phyloP scores from a whole-genome alignment of 495 filamentous ascomycete species.

The Daldinia loculata region DNA sequence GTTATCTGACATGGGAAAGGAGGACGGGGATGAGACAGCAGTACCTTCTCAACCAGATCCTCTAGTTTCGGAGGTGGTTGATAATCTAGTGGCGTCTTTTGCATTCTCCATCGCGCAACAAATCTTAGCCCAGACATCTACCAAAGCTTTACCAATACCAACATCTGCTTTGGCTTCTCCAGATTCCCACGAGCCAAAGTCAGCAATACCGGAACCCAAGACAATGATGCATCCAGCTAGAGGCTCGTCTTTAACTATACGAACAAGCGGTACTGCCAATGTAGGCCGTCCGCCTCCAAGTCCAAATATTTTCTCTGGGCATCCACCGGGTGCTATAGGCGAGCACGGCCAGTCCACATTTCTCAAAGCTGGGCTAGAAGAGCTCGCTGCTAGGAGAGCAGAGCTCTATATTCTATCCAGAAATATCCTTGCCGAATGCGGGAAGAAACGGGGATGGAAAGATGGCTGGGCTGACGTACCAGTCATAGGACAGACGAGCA shows the following conservation, averaged over 20 bases:
- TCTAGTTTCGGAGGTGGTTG: constrained; percentile 64
- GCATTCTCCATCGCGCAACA: constrained; percentile 81
- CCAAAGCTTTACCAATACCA: constrained; percentile 71
- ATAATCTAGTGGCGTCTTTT: constrained; percentile 87
- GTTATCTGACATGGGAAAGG: constrained; percentile 43
- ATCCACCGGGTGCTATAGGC: constrained; percentile 37
- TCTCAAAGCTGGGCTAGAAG: constrained; percentile 75
- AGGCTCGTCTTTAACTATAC: constrained; percentile 59
- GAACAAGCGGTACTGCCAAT: constrained; percentile 29
- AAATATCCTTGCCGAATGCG: constrained; percentile 78
- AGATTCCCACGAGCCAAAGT: constrained; percentile 59
- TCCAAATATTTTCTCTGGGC: constrained; percentile 56
- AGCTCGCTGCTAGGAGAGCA: constrained; percentile 82
- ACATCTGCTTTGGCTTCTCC: constrained; percentile 61
- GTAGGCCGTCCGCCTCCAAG: constrained; percentile 53
- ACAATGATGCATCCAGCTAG: constrained; percentile 70
- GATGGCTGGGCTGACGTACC: constrained; percentile 76
- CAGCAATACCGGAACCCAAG: constrained; percentile 66
- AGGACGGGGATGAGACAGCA: constrained; percentile 31
- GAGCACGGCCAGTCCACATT: constrained; percentile 49
- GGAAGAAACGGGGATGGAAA: constrained; percentile 76
- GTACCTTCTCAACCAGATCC: constrained; percentile 41
- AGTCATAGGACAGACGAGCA: constrained; percentile 60
- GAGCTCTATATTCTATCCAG: constrained; percentile 83
- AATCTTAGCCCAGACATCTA: constrained; percentile 78